Base-by-base conservation (phyloP, 208 protist species). In the Porcisia hertigi region DNA sequence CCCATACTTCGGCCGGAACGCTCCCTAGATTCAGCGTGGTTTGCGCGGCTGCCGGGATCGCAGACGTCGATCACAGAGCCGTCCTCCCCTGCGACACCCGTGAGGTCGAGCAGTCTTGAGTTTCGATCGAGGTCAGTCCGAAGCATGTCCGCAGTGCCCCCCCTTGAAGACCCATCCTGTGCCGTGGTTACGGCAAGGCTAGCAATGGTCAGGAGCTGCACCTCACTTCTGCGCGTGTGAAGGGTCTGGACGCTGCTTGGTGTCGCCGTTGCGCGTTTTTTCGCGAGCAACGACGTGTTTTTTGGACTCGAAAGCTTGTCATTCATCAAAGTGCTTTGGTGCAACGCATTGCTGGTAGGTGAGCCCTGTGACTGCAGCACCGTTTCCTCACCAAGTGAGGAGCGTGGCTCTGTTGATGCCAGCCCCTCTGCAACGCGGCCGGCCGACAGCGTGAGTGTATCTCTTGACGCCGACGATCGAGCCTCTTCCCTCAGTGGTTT, bases 1-100 rank as follows among this genome's bases (percentile, higher is more conserved):
- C 67, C 71, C 12, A 70, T 59, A 57, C 62, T 80, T 39, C 76
- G n/a, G 34, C 60, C 59, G 43, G 74, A 74, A 69, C 74, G 75
- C 18, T 73, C 59, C 52, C 12, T 60, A 3, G 34, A 62, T n/a
- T 47, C 57, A 9, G 30, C 41, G n/a, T 52, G 20, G 43, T 3
- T n/a, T 54, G 53, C 23, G 4, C 60, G 54, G 45, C 69, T 81
- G 47, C 66, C 77, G 5, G 63, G 41, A 52, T 81, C 57, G 0
- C 53, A 30, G 5, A 76, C 77, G 41, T 73, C 76, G 23, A 75
- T 64, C 36, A 75, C 76, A 9, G 34, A 30, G 5, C 70, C 69
- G 30, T 67, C 76, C 30, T 65, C 69, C 25, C 75, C 76, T 23
- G 39, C 12, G 8, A 41, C 59, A 34, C 43, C 16, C 23, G 6